phyloP scores from a whole-genome alignment of 169 alveolate species.

The Miamiensis avidus region DNA sequence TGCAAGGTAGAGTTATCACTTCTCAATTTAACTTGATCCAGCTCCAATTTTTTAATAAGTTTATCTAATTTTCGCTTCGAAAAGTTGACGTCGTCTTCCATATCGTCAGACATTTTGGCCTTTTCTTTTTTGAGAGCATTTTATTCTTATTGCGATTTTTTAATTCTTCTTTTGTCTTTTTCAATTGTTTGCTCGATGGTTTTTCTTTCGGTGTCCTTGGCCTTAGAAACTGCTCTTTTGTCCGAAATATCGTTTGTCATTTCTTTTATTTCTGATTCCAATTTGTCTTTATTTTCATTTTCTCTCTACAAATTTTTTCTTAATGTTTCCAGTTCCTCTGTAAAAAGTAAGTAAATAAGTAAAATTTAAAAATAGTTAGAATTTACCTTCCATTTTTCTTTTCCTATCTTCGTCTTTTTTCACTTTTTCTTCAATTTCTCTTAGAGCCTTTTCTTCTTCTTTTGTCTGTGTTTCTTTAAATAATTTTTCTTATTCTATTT shows the following conservation, averaged over 20 bases:
- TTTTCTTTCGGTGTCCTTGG: not conserved
- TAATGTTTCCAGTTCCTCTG: conserved; percentile 20
- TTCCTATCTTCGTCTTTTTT: conserved; percentile 71
- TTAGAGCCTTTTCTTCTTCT: conserved; percentile 57
- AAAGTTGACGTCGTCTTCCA: no score
- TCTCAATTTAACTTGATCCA: not conserved
- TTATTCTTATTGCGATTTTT: no score
- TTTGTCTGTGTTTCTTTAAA: conserved; percentile 55
- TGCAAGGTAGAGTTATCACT: not conserved
- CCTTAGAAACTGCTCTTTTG: not conserved
- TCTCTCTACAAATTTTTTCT: conserved; percentile 26
- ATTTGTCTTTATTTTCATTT: conserved; percentile 9
- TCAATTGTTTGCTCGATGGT: not conserved
- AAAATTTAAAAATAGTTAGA: conserved; percentile 15
- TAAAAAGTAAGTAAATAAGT: not conserved
- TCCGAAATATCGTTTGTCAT: conserved; percentile 7
- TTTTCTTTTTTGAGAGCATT: no score
- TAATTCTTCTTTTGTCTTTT: not conserved
- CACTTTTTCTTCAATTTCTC: conserved; percentile 62
- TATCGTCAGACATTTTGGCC: no score
- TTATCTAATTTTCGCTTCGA: no score
- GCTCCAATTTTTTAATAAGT: no score
- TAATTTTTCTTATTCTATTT: conserved; percentile 60
- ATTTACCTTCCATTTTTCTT: conserved; percentile 66
- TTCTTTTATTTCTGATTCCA: conserved; percentile 38